phyloP scores from a whole-genome alignment of 106 monocot species.

The Dioscorea zingiberensis region DNA sequence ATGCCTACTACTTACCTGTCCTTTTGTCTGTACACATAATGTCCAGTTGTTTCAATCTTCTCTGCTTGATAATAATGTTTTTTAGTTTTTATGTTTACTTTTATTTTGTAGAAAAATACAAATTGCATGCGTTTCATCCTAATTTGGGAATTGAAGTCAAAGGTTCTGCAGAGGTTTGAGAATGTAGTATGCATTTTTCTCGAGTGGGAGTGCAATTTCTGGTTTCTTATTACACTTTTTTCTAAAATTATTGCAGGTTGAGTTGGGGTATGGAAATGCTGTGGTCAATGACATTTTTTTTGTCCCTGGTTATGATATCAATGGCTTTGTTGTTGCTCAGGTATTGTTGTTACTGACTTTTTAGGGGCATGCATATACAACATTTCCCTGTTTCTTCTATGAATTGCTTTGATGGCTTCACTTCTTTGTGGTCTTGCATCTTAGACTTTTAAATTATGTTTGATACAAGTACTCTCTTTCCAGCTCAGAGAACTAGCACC shows the following conservation, averaged over 20 bases:
- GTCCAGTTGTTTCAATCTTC: not conserved
- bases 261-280: constrained; percentile 79
- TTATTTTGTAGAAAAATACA: constrained; percentile 55
- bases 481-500: no score
- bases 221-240: not conserved
- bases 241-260: constrained; percentile 40
- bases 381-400: no score
- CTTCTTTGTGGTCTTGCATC: no score
- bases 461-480: no score
- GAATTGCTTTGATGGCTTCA: no score
- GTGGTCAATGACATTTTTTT: constrained; percentile 67
- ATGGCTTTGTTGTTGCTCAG: constrained; percentile 90
- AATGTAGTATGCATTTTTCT: not conserved
- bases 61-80: not conserved
- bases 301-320: constrained; percentile 84
- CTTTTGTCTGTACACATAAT: not conserved
- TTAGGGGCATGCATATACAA: no score
- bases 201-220: not conserved
- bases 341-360: constrained; percentile 31
- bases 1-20: not conserved
- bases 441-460: no score
- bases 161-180: constrained; percentile 78
- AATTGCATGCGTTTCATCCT: constrained; percentile 71
- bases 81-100: not conserved
- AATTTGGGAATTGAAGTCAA: constrained; percentile 59